Evolutionary conservation across 1,139 yeast genomes (phyloP), one percentile per base, ranked within the genome.

Genomic region (Candida buenavistaensis): DNA sequence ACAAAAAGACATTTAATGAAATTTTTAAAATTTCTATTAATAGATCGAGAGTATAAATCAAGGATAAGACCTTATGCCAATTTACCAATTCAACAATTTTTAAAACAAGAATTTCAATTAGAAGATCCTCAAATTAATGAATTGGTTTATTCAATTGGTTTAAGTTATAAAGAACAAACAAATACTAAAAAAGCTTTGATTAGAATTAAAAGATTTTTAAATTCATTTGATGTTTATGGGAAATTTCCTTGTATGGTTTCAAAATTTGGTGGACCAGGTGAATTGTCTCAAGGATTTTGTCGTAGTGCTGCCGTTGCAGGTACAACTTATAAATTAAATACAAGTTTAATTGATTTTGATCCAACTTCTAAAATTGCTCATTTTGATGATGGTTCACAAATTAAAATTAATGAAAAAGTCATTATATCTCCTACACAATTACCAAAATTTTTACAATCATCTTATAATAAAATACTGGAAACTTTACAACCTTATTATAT

Each of bases 251-350:
- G 87, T 14, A 72, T 92, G 66, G 82, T 83, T 49, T 86, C 95
- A 40, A 90, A 88, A 67, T 92, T 82, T 59, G 98, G 98, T 39
- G 95, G 96, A 2, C 94, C 96, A 0, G 97, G 97, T 32, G 99
- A 92, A 61, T 69, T 92, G 22, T 82, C 96, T 6, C 99, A 92
- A 64, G 99, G 97, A 2, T 92, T 92, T 58, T 90, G 97, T 61
- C 76, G 99, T 47, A 84, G 95, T 40, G 97, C 98, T 4, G 98
- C 99, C 10, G 98, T 92, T 43, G 97, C 95, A 20, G 98, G 97
- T 40, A 86, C 97, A 39, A 87, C 95, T 25, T 92, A 90, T 62
- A 89, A 89, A 61, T 71, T 92, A 38, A 79, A 82, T 54, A 82
- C 94, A 13, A 60, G 71, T 31, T 61, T 89, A 39, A 64, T 66